These are phyloP conservation scores for Stevia rebaudiana DNA, from an alignment of 140 eudicot species.

Conservation along the genomic window DNA sequence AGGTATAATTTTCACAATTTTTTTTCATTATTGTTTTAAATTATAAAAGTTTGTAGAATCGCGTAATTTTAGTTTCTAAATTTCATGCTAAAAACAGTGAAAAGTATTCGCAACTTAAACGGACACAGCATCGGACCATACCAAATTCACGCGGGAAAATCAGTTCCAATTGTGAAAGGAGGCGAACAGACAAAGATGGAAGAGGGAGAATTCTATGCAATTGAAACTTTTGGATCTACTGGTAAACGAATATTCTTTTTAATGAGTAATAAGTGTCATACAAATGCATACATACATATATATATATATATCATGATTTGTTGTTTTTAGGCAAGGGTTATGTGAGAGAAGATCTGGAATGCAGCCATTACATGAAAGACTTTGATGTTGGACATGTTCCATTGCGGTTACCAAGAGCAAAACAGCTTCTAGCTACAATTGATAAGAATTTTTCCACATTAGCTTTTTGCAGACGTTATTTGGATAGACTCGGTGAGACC, in stretches of 20 bases:
- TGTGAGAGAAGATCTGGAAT: constrained; percentile 93
- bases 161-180: constrained; percentile 97
- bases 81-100: constrained; percentile 44
- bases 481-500: constrained; percentile 94
- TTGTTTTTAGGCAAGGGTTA: constrained; percentile 74
- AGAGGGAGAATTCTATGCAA: constrained; percentile 98
- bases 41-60: neutral
- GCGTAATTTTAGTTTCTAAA: neutral
- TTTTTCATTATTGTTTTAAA: neutral
- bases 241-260: constrained; percentile 38
- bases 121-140: constrained; percentile 94
- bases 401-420: constrained; percentile 89
- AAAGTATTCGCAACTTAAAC: constrained; percentile 90
- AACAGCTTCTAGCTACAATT: constrained; percentile 85
- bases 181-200: constrained; percentile 99
- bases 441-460: constrained; percentile 87
- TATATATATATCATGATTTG: constrained; percentile 6
- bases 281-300: neutral
- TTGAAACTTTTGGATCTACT: constrained; percentile 97
- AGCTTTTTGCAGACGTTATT: constrained; percentile 92
- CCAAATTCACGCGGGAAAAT: constrained; percentile 96
- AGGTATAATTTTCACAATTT: constrained; percentile 38
- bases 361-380: constrained; percentile 99
- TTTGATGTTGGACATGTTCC: constrained; percentile 93
- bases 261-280: neutral